phyloP scores from a whole-genome alignment of 495 filamentous ascomycete genomes.

The Penicillium salamii region DNA sequence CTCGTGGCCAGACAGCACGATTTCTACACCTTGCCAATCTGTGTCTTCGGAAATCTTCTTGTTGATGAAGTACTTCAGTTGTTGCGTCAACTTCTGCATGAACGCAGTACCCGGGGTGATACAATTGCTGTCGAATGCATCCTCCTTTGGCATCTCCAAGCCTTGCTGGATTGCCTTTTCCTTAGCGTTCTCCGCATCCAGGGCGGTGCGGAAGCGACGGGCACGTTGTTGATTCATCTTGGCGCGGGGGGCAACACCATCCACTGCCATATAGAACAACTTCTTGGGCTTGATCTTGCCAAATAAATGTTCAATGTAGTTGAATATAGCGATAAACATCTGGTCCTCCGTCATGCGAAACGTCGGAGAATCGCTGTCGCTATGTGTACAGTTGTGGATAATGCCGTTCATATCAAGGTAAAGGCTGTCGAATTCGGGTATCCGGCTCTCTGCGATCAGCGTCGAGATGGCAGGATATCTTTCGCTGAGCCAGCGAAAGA shows the following conservation, averaged over 20 bases:
- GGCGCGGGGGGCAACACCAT: conserved; percentile 93
- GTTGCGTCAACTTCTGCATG: conserved; percentile 90
- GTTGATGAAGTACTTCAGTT: conserved; percentile 97
- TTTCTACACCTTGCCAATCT: conserved; percentile 95
- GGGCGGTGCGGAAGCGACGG: conserved; percentile 88
- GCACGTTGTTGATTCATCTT: conserved; percentile 99
- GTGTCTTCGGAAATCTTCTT: conserved; percentile 97
- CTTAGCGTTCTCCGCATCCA: conserved; percentile 83
- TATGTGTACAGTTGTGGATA: conserved; percentile 99
- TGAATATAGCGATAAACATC: conserved; percentile 99
- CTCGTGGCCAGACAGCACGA: conserved; percentile 96
- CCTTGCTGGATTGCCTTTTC: conserved; percentile 89
- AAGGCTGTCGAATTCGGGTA: conserved; percentile 97
- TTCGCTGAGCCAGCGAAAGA: conserved; percentile 94
- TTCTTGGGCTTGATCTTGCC: conserved; percentile 98
- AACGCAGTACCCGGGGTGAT: conserved; percentile 98
- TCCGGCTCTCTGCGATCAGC: conserved; percentile 97
- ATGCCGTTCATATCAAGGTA: conserved; percentile 99
- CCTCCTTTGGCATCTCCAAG: conserved; percentile 89
- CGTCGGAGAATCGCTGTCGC: conserved; percentile 83
- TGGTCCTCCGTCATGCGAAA: conserved; percentile 95
- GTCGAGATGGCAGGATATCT: conserved; percentile 98
- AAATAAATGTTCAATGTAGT: conserved; percentile 98
- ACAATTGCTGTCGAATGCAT: conserved; percentile 97
- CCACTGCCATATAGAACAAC: conserved; percentile 99